Conservation (phyloP, 768 basidiomycete species). For the Amanita jacksonii region DNA sequence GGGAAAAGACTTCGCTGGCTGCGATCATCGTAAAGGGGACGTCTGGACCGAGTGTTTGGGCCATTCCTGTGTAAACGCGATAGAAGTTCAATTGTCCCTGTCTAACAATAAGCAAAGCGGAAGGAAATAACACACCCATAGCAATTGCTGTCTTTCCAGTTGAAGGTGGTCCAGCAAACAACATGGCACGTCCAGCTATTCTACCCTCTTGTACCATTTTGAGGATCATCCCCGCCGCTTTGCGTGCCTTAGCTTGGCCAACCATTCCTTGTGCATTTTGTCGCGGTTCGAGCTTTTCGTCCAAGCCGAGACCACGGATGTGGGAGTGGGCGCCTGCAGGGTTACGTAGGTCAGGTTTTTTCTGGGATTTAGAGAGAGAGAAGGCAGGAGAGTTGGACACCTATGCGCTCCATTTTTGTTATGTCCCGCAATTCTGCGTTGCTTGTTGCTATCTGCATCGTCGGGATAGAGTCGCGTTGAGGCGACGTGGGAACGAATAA, state of each 20-base stretch:
- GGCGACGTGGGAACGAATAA: not conserved
- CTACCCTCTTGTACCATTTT: constrained; percentile 97
- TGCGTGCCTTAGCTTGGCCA: constrained; percentile 91
- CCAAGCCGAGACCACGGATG: constrained; percentile 90
- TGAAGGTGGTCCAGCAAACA: constrained; percentile 96
- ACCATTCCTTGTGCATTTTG: constrained; percentile 92
- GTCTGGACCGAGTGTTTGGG: constrained; percentile 86
- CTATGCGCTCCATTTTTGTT: constrained; percentile 91
- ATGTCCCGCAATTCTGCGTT: constrained; percentile 77
- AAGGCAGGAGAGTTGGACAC: constrained; percentile 21
- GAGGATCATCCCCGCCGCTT: constrained; percentile 95
- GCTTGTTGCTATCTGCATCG: constrained; percentile 67
- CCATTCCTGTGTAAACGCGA: constrained; percentile 71
- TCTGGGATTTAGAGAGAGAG: not conserved
- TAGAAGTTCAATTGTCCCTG: not conserved
- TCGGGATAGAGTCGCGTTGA: not conserved
- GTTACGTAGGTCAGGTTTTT: constrained; percentile 7
- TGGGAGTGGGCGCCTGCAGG: constrained; percentile 79
- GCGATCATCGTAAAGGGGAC: constrained; percentile 98
- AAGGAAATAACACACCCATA: constrained; percentile 49
- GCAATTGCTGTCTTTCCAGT: constrained; percentile 99
- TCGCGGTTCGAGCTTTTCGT: constrained; percentile 85
- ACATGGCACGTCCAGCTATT: constrained; percentile 91
- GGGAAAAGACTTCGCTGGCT: constrained; percentile 94
- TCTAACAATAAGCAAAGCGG: not conserved